These are phyloP conservation scores for Kuraishia hungarica DNA, from an alignment of 805 yeast genomes.

Conservation along the genomic window DNA sequence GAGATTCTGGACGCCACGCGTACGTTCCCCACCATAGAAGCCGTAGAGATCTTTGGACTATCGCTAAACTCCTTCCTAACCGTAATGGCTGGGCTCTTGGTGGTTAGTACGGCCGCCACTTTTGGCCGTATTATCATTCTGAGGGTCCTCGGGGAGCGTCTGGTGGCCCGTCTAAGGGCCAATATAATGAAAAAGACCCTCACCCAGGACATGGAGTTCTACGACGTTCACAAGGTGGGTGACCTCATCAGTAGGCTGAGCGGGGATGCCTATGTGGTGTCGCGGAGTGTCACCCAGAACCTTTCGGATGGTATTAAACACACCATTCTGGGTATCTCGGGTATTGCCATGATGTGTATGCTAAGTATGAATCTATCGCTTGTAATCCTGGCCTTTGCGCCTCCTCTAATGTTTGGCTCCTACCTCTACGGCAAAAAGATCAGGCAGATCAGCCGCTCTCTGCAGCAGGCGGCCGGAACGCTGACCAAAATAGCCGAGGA, in stretches of 20 bases:
- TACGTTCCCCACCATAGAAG: conserved; percentile 17
- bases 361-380: conserved; percentile 75
- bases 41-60: conserved; percentile 42
- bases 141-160: conserved; percentile 75
- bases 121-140: conserved; percentile 70
- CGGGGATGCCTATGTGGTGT: conserved; percentile 83
- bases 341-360: conserved; percentile 84
- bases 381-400: conserved; percentile 70
- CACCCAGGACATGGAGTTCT: conserved; percentile 82
- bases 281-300: conserved; percentile 81
- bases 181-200: conserved; percentile 69
- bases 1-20: conserved; percentile 41
- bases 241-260: conserved; percentile 84
- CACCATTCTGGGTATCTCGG: conserved; percentile 69
- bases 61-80: conserved; percentile 52
- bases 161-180: conserved; percentile 79
- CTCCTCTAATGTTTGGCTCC: conserved; percentile 79
- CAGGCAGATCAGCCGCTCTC: conserved; percentile 61
- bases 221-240: conserved; percentile 87
- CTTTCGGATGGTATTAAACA: conserved; percentile 88
- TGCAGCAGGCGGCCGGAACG: conserved; percentile 82
- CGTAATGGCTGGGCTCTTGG: conserved; percentile 52
- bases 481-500: conserved; percentile 90
- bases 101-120: conserved; percentile 70
- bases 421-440: conserved; percentile 76